Evolutionary conservation across 257 asterid genomes (phyloP).

Genomic region (Primulina huaijiensis): DNA sequence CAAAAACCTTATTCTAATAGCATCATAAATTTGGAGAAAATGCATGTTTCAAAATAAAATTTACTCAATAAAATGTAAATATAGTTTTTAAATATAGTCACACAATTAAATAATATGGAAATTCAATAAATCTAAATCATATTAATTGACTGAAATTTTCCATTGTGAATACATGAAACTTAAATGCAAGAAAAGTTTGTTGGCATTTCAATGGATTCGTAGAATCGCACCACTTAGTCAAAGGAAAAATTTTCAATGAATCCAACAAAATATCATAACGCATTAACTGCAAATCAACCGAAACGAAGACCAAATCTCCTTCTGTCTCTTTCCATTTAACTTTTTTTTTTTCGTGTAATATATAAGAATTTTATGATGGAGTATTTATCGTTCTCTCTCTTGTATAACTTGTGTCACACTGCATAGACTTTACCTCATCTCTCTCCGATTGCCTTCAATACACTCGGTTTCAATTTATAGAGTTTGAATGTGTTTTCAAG

Average conservation of each 20-base stretch:
- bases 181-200: background rate
- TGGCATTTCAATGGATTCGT: too few species aligned
- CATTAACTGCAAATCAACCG: slow-evolving; percentile 27
- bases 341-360: background rate
- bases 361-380: background rate
- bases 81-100: too few species aligned
- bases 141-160: background rate
- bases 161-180: too few species aligned
- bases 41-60: too few species aligned
- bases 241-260: background rate
- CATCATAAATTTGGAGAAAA: too few species aligned
- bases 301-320: slow-evolving; percentile 15
- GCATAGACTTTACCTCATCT: background rate
- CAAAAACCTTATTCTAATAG: background rate
- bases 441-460: background rate
- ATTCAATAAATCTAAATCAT: background rate
- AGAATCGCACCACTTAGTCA: background rate
- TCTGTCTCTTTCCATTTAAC: background rate
- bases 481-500: background rate
- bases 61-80: too few species aligned
- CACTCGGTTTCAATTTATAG: slow-evolving; percentile 1
- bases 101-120: too few species aligned
- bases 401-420: background rate
- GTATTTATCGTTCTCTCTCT: background rate
- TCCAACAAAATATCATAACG: background rate